phyloP scores from a whole-genome alignment of 2,329 filamentous ascomycete species.

The Leptographium radiaticola region DNA sequence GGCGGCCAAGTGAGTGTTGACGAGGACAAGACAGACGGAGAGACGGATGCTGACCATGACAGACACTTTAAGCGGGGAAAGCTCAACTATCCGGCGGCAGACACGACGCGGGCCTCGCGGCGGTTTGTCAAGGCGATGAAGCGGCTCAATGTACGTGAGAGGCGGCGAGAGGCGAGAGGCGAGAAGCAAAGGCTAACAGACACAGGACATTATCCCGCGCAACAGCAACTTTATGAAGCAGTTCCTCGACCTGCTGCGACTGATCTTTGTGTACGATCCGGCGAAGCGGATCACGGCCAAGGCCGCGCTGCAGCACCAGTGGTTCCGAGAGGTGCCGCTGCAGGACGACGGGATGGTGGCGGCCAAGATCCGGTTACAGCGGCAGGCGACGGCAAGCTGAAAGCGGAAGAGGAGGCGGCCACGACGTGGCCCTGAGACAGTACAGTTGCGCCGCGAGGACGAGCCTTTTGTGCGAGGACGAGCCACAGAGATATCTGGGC shows the following conservation, averaged over 20 bases:
- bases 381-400: constrained; percentile 11
- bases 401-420: not conserved
- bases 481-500: too few relatives aligned
- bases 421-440: too few relatives aligned
- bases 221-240: constrained; percentile 46
- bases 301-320: constrained; percentile 51
- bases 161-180: too few relatives aligned
- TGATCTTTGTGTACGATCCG: constrained; percentile 58
- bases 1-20: constrained; percentile 43
- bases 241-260: constrained; percentile 51
- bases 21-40: not conserved
- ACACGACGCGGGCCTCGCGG: constrained; percentile 51
- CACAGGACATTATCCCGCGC: constrained; percentile 50
- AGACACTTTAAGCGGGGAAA: constrained; percentile 56
- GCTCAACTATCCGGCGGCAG: constrained; percentile 50
- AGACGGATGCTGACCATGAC: not conserved
- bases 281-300: constrained; percentile 52
- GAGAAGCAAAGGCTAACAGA: constrained; percentile 9
- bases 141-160: constrained; percentile 36
- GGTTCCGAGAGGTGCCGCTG: constrained; percentile 51
- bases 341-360: constrained; percentile 58
- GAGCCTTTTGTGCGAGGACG: too few relatives aligned
- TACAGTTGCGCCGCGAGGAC: too few relatives aligned
- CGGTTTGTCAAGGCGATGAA: constrained; percentile 65
- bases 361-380: constrained; percentile 46